Base-by-base conservation (phyloP, 257 asterid species). In the Lavandula angustifolia region DNA sequence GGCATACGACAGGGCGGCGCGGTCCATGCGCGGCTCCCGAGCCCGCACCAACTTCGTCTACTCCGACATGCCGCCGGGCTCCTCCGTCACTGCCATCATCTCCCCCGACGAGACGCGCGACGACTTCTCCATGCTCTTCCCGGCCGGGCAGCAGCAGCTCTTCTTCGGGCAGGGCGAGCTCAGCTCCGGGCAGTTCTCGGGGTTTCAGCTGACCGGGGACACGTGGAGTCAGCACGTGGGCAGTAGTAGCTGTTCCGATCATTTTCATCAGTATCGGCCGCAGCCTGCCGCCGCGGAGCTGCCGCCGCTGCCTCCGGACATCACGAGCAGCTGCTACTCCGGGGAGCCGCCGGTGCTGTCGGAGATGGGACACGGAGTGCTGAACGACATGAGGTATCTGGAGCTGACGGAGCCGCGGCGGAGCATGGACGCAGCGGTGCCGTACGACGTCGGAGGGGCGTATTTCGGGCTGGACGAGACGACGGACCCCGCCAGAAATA, bases 251-350 rank as follows among this genome's bases (percentile, higher is more conserved):
- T 27, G 27, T 22, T 0, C 27, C 27, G 27, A 22, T 22, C 27
- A 22, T 22, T 22, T 22, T 22, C 27, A 17, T 32, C 27, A 38
- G 53, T 52, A 35, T 3, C 33, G 48, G 29, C 50, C 54, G 12
- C 60, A 54, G 8, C 55, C 38, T 18, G 29, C 18, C 44, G 56
- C 49, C 29, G 37, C 29, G 16, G 92, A 91, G 51, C 77, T 91
- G 70, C 98, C 98, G 9, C 98, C 98, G 2, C 54, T 91, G 73
- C 98, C 98, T 7, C 96, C 96, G 22, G 98, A 91, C 13, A 91
- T 91, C 17, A 90, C 92, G 18, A 82, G 83, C 59, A 78, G 87
- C 79, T 76, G 82, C 74, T 73, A 75, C 68, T 60, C 78, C 3
- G 83, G 79, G 3, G 83, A 80, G 49, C 89, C 86, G 11, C 92